phyloP scores from a whole-genome alignment of 805 yeast genomes.

The Scheffersomyces stipitis region DNA sequence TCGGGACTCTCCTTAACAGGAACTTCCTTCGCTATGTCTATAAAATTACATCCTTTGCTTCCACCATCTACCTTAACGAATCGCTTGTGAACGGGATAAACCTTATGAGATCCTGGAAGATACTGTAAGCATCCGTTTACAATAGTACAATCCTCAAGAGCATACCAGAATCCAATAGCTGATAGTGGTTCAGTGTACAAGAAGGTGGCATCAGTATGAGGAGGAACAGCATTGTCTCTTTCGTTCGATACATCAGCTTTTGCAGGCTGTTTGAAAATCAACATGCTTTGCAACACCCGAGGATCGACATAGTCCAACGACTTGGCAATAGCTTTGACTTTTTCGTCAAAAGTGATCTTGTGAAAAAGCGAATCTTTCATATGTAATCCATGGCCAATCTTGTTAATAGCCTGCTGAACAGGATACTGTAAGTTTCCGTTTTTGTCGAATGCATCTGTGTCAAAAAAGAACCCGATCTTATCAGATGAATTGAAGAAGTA shows the following conservation, averaged over 20 bases:
- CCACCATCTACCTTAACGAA: conserved; percentile 56
- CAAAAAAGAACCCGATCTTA: conserved; percentile 68
- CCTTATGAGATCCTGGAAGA: conserved; percentile 70
- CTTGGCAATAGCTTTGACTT: conserved; percentile 51
- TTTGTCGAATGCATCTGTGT: conserved; percentile 62
- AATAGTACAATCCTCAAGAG: conserved; percentile 68
- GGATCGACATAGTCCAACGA: conserved; percentile 61
- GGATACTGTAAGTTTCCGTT: conserved; percentile 53
- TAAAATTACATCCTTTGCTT: conserved; percentile 58
- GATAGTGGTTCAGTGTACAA: conserved; percentile 68
- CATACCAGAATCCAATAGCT: conserved; percentile 81
- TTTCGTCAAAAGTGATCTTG: conserved; percentile 49
- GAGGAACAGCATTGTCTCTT: conserved; percentile 61
- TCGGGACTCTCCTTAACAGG: conserved; percentile 27
- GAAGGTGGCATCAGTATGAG: conserved; percentile 76
- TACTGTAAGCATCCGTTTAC: conserved; percentile 69
- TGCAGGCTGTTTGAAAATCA: conserved; percentile 71
- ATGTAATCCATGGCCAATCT: conserved; percentile 79
- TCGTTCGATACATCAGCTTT: conserved; percentile 10
- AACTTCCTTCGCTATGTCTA: conserved; percentile 16
- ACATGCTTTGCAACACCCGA: conserved; percentile 73
- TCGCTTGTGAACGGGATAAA: conserved; percentile 54
- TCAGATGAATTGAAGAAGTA: conserved; percentile 71
- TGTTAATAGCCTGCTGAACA: conserved; percentile 61
- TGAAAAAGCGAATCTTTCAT: conserved; percentile 50